Evolutionary conservation across 23 red algal genomes (phyloP).

Genomic region (Agarophyton chilense): DNA sequence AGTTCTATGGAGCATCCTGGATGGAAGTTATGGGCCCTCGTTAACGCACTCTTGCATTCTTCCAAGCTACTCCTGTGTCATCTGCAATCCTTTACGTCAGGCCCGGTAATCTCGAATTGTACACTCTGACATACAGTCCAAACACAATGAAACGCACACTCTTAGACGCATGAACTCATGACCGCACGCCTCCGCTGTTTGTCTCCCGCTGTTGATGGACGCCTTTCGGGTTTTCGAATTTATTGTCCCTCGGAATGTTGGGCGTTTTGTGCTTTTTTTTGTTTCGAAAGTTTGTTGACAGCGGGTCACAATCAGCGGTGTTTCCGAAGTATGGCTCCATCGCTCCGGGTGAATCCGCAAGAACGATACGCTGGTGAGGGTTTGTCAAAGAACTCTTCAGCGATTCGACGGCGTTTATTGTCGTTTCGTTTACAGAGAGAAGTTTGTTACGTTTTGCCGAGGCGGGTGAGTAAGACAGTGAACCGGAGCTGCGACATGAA

Average conservation of each 20-base stretch:
- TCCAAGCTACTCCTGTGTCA: not conserved
- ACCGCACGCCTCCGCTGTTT: not conserved
- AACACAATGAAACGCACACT: not conserved
- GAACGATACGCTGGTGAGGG: not conserved
- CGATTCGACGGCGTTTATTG: too few species aligned
- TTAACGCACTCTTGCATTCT: not conserved
- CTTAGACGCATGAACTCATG: not conserved
- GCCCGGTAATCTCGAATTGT: not conserved
- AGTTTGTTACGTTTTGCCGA: not conserved
- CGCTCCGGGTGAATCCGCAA: not conserved
- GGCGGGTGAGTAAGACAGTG: not conserved
- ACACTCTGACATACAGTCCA: not conserved
- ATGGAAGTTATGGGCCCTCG: not conserved
- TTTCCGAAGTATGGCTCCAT: not conserved
- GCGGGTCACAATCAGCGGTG: not conserved
- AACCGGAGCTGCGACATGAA: not conserved
- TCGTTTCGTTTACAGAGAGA: too few species aligned
- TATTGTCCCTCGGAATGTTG: conserved; percentile 26
- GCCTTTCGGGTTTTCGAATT: not conserved
- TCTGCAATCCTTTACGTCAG: not conserved
- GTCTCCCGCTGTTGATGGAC: not conserved
- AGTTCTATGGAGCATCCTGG: not conserved
- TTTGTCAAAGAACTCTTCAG: not conserved
- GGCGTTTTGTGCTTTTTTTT: conserved; percentile 10
- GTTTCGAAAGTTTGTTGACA: conserved; percentile 2